Base-by-base conservation (phyloP, 495 filamentous ascomycete genomes). In the Podospora conica region DNA sequence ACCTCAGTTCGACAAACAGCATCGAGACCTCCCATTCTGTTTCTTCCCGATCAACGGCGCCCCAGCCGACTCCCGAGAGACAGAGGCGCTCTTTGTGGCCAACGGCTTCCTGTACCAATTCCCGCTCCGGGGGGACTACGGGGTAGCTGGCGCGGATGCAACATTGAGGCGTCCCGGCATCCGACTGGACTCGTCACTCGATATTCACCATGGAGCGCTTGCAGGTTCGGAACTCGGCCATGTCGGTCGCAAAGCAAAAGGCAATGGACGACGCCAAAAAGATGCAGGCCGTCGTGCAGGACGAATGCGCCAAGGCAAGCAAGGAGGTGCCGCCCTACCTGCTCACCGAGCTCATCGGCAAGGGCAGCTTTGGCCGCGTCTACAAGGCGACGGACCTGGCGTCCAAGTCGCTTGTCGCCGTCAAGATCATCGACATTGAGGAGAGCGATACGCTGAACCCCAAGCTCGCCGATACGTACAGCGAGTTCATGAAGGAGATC, bases 351-450 rank as follows among this genome's bases (percentile, higher is more conserved):
- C 79, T 98, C 64, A 94, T 97, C 65, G 95, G 95, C 21, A 98
- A 97, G 76, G 95, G 95, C n/a, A 88, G 89, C 5, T 98, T 92
- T 78, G 96, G 95, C 20, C 88, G 93, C 40, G 95, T 98, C 9
- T 98, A 93, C 82, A 96, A 95, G 76, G 91, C 75, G 28, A 86
- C 71, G 66, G 88, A 80, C 76, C 77, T 77, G 77, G 81, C 77
- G 56, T 79, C 83, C n/a, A 82, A 85, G 24, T 76, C 83, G 21
- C 73, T 94, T 22, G 92, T 97, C 3, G 96, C 96, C 5, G 87
- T 98, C 74, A 98, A 98, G 74, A 93, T 97, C 65, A 88, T 97
- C 72, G 92, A 97, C 72, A 89, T 97, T n/a, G 95, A 98, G 72
- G 88, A 90, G 58, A 81, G 87, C 59, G 95, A 98, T 77, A 83